phyloP scores from a whole-genome alignment of 352 stramenopile genomes.

The Phytopythium chamaehyphon region DNA sequence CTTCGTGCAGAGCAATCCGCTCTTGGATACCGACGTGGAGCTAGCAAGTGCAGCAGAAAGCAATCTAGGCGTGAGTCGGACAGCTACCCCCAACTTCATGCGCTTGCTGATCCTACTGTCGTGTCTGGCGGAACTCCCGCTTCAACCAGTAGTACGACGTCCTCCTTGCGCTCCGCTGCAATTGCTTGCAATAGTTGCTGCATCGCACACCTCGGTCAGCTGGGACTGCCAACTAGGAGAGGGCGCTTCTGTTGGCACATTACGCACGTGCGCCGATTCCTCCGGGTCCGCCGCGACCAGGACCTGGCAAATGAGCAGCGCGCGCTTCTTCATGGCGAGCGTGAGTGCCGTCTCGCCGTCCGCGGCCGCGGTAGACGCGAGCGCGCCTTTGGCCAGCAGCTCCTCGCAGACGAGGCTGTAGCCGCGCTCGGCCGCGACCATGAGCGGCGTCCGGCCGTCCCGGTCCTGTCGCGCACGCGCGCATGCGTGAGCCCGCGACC shows the following conservation, averaged over 20 bases:
- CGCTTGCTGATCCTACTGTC: constrained; percentile 6
- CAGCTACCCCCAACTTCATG: too few species aligned
- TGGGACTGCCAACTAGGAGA: not conserved
- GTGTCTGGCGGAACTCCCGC: constrained; percentile 25
- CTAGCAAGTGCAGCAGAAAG: not conserved
- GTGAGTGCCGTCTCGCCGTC: constrained; percentile 21
- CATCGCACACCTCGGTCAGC: constrained; percentile 2
- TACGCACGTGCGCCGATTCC: constrained; percentile 19
- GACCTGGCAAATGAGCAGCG: constrained; percentile 27
- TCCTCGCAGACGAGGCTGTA: constrained; percentile 32
- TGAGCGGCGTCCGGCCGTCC: constrained; percentile 23
- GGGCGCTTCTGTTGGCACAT: not conserved
- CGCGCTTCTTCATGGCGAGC: constrained; percentile 13
- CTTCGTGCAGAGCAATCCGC: constrained; percentile 22
- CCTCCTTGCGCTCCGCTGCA: constrained; percentile 14
- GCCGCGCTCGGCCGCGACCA: constrained; percentile 24
- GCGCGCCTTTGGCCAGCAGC: constrained; percentile 21
- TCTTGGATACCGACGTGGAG: constrained; percentile 14
- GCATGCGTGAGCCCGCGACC: too few species aligned
- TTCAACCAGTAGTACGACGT: constrained; percentile 30
- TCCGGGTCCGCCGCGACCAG: constrained; percentile 21
- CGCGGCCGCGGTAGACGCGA: constrained; percentile 12
- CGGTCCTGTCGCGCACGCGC: constrained; percentile 19
- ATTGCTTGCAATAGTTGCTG: constrained; percentile 27
- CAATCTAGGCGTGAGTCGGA: too few species aligned